Percentiles rank a stretch among this genome's conserved stretches.
Evolutionary conservation across 2,329 filamentous ascomycete species (phyloP).

Genomic region (Setomelanomma holmii): DNA sequence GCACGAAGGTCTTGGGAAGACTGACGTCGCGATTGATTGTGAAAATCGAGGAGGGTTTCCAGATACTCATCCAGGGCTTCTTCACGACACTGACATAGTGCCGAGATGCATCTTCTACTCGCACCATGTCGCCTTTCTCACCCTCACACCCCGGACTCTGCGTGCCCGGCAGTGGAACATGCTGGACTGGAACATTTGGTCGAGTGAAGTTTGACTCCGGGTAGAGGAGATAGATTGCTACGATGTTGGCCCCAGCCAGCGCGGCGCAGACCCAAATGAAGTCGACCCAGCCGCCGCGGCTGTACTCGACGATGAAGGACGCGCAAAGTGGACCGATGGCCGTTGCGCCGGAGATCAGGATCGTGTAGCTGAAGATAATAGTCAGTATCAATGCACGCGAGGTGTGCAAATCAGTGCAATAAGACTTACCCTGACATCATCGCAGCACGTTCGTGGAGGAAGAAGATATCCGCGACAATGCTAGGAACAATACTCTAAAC

Average conservation of each 20-base stretch:
- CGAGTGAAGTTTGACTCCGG: slow-evolving; percentile 11
- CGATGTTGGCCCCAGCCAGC: slow-evolving; percentile 6
- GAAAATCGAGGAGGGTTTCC: slow-evolving; percentile 5
- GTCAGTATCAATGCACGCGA: neutral
- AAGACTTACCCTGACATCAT: slow-evolving; percentile 15
- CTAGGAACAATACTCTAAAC: slow-evolving; percentile 12
- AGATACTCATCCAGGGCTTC: slow-evolving; percentile 9
- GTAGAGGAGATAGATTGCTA: slow-evolving; percentile 8
- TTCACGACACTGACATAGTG: slow-evolving; percentile 8
- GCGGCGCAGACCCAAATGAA: slow-evolving; percentile 10
- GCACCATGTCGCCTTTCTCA: neutral
- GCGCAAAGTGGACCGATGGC: slow-evolving; percentile 7
- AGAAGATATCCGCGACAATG: slow-evolving; percentile 15
- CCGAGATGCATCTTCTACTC: slow-evolving; percentile 4
- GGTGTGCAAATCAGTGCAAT: neutral
- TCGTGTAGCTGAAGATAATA: slow-evolving; percentile 4
- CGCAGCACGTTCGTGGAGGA: slow-evolving; percentile 12
- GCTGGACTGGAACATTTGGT: neutral
- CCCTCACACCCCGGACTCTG: neutral
- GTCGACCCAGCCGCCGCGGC: slow-evolving; percentile 6
- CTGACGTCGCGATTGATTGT: slow-evolving; percentile 4
- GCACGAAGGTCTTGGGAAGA: neutral
- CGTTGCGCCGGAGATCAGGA: slow-evolving; percentile 8
- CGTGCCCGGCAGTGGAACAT: neutral
- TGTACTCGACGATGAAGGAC: slow-evolving; percentile 9